Evolutionary conservation across 164 flowering plant species (phyloP).

Genomic region (Warburgia ugandensis): DNA sequence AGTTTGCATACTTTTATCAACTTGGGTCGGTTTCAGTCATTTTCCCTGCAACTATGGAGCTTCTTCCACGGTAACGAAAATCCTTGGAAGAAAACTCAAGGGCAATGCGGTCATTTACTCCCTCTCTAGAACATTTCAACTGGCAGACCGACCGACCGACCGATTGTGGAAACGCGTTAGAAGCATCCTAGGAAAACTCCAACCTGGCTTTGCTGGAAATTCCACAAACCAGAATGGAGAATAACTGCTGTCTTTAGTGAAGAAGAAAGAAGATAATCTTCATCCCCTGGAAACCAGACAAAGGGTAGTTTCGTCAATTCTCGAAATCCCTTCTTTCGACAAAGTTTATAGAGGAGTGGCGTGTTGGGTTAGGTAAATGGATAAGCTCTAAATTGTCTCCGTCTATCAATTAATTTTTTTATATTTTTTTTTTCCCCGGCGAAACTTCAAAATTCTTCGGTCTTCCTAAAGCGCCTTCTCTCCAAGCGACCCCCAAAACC

Average conservation of each 20-base stretch:
- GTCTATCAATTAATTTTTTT: slow-evolving; percentile 8
- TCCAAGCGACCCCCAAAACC: slow-evolving; percentile 3
- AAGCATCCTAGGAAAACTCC: slow-evolving; percentile 2
- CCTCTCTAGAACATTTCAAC: neutral
- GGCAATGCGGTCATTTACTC: neutral
- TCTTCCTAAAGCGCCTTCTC: neutral
- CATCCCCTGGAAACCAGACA: neutral
- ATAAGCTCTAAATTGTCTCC: slow-evolving; percentile 24
- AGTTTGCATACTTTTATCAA: too few relatives aligned
- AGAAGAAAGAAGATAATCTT: neutral
- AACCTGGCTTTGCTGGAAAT: neutral
- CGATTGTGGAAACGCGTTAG: neutral
- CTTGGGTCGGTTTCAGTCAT: neutral
- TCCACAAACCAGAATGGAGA: neutral
- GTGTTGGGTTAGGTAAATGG: slow-evolving; percentile 14
- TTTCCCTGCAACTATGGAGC: neutral
- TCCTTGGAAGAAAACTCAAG: neutral
- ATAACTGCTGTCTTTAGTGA: too few relatives aligned
- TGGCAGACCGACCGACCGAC: neutral
- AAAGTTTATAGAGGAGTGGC: neutral
- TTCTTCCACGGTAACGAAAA: neutral
- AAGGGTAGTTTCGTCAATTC: neutral
- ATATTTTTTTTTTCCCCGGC: slow-evolving; percentile 25
- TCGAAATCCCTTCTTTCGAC: neutral
- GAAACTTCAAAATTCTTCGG: slow-evolving; percentile 14